These are phyloP conservation scores for Arthroderma sp. DNA, from an alignment of 2,329 filamentous ascomycete genomes.

Conservation along the genomic window DNA sequence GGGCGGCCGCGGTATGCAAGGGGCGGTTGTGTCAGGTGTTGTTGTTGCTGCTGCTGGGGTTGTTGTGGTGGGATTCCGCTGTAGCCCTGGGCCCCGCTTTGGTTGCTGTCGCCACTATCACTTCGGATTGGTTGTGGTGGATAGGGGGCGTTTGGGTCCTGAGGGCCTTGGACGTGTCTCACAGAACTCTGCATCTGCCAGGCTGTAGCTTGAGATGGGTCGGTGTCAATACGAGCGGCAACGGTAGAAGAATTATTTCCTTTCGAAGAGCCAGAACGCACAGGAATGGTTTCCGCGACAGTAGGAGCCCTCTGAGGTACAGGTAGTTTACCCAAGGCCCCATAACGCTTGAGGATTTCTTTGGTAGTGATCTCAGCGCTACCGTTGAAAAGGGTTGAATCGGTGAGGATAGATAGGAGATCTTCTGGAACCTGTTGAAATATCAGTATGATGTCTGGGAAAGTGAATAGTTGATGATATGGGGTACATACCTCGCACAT, in stretches of 20 bases:
- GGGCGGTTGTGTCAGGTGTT: slow-evolving; percentile 17
- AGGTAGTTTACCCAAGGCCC: slow-evolving; percentile 60
- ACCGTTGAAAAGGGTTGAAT: slow-evolving; percentile 68
- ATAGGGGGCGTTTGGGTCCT: slow-evolving; percentile 7
- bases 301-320: slow-evolving; percentile 43
- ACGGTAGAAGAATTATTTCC: slow-evolving; percentile 34
- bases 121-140: slow-evolving; percentile 13
- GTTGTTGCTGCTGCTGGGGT: slow-evolving; percentile 15
- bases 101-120: slow-evolving; percentile 23
- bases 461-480: not conserved
- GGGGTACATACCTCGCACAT: slow-evolving; percentile 71
- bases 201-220: slow-evolving; percentile 56
- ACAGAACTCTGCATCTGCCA: slow-evolving; percentile 78
- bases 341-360: slow-evolving; percentile 88
- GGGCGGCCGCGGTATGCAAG: slow-evolving; percentile 28
- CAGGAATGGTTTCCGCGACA: slow-evolving; percentile 45
- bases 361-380: slow-evolving; percentile 86
- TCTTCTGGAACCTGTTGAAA: slow-evolving; percentile 72
- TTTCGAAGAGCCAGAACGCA: slow-evolving; percentile 30
- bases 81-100: slow-evolving; percentile 19
- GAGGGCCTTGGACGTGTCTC: slow-evolving; percentile 51
- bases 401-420: slow-evolving; percentile 71
- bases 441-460: not conserved
- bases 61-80: slow-evolving; percentile 18
- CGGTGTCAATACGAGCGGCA: slow-evolving; percentile 65